A percentile compares a stretch with the other conserved stretches of the same genome.
Conservation (phyloP, 352 stramenopile genomes). For the Pythium brassicae region DNA sequence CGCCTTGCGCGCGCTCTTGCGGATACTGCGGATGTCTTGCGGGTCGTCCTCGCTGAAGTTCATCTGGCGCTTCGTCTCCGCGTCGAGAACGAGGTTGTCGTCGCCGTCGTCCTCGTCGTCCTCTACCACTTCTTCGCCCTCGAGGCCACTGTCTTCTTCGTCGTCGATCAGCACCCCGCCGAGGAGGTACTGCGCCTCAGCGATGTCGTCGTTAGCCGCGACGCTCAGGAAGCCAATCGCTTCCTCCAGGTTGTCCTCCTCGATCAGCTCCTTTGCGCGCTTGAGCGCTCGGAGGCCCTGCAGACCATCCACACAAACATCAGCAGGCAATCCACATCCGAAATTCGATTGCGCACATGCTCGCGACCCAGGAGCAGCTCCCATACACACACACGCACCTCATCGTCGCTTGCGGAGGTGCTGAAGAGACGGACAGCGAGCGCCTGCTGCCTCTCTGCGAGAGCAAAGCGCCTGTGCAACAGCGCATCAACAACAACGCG, state of each 20-base stretch:
- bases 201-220: constrained; percentile 56
- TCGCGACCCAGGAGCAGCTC: constrained; percentile 2
- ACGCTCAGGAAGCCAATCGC: constrained; percentile 61
- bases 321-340: too few species aligned
- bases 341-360: too few species aligned
- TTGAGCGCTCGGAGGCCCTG: constrained; percentile 46
- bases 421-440: constrained; percentile 17
- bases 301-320: background rate
- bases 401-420: constrained; percentile 18
- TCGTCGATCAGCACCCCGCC: constrained; percentile 55
- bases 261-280: constrained; percentile 55
- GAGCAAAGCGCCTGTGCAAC: background rate
- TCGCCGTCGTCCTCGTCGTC: constrained; percentile 9
- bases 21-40: constrained; percentile 69
- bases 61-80: constrained; percentile 61
- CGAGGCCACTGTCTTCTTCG: constrained; percentile 32
- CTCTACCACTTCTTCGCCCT: constrained; percentile 9
- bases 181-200: constrained; percentile 74
- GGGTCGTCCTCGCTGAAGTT: constrained; percentile 38
- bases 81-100: constrained; percentile 57
- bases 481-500: background rate
- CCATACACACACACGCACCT: constrained; percentile 21
- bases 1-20: constrained; percentile 63
- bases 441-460: background rate
- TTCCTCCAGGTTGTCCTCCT: constrained; percentile 42